Percentiles rank a stretch among this genome's conserved stretches.
These are phyloP conservation scores for Penicillium concentricum DNA, from an alignment of 2,329 filamentous ascomycete species.

Conservation along the genomic window DNA sequence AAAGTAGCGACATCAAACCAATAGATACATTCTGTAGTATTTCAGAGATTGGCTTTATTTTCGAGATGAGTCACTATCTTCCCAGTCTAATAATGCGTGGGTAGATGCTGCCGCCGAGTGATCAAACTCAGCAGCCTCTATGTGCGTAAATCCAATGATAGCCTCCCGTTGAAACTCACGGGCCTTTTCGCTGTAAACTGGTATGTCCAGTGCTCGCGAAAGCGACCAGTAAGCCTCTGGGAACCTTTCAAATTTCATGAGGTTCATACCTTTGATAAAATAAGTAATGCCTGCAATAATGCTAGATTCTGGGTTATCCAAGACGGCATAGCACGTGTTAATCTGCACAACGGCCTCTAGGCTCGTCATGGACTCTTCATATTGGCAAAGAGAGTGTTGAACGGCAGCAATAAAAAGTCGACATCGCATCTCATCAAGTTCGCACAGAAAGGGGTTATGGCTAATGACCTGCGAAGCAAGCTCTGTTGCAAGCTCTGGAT, in stretches of 20 bases:
- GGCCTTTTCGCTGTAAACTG: constrained; percentile 19
- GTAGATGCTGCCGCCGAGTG: constrained; percentile 4
- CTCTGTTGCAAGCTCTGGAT: constrained; percentile 12
- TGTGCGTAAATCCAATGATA: constrained; percentile 6
- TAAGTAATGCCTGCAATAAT: constrained; percentile 16
- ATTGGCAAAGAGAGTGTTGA: constrained; percentile 8
- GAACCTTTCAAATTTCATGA: constrained; percentile 14
- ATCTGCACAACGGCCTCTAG: constrained; percentile 7
- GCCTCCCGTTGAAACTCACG: constrained; percentile 13
- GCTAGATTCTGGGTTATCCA: background rate
- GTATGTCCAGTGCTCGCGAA: constrained; percentile 12
- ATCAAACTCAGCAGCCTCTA: background rate
- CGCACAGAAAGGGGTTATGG: constrained; percentile 6
- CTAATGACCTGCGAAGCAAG: constrained; percentile 5
- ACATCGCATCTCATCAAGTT: constrained; percentile 13
- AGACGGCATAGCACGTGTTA: background rate
- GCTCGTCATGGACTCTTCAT: constrained; percentile 11
- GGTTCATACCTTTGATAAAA: constrained; percentile 21
- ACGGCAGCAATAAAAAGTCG: constrained; percentile 16
- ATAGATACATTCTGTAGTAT: too few relatives aligned
- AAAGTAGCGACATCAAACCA: background rate
- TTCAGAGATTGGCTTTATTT: background rate
- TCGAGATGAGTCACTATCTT: background rate
- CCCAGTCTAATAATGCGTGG: constrained; percentile 2
- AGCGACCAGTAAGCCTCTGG: constrained; percentile 18